Evolutionary conservation across 2,329 filamentous ascomycete genomes (phyloP), one percentile per base, ranked within the genome.

Genomic region (Mollisiaceae sp.): DNA sequence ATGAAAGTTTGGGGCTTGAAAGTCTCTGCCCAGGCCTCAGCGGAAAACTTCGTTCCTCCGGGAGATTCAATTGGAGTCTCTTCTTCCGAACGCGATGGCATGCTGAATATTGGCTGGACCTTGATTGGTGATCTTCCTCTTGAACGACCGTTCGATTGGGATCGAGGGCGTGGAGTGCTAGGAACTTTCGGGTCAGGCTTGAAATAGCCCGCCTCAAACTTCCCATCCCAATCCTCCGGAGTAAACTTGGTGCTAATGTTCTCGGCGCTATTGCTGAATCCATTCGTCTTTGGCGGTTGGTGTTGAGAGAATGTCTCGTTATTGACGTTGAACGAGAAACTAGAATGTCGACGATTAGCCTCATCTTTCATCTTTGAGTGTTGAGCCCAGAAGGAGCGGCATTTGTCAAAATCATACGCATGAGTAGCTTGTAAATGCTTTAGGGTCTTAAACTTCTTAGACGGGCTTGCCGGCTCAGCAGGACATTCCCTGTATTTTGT

Each of bases 241-340:
- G 82, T 82, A 75, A 89, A 89, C 45, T 79, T 84, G 20, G 86
- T 89, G 75, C 87, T 86, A 70, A 89, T 89, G 60, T 84, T 86
- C 64, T 89, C 86, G 22, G 83, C 78, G 70, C 84, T 88, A 64
- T 77, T 82, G 66, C 81, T 82, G 66, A 87, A 86, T 2, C 75
- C 75, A 50, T 78, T 75, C 41, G 74, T 76, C 35, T 57, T 57
- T 22, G 77, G 73, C n/a, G 78, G 73, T 11, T 77, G 75, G 6
- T 79, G 75, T 38, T 72, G 70, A 12, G 72, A 70, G 61, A 81
- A 80, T 0, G 78, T 78, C 47, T 82, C 79, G 63, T 82, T 77
- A 65, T 81, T 77, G 64, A 80, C 68, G 41, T 80, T 74, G 63
- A 87, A 81, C 57, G 77, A 80, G 72, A 88, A 88, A 77, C 86